Percentiles rank a stretch among this genome's conserved stretches.
These are phyloP conservation scores for Dendrobium catenatum DNA, from an alignment of 106 monocot species.

Conservation along the genomic window DNA sequence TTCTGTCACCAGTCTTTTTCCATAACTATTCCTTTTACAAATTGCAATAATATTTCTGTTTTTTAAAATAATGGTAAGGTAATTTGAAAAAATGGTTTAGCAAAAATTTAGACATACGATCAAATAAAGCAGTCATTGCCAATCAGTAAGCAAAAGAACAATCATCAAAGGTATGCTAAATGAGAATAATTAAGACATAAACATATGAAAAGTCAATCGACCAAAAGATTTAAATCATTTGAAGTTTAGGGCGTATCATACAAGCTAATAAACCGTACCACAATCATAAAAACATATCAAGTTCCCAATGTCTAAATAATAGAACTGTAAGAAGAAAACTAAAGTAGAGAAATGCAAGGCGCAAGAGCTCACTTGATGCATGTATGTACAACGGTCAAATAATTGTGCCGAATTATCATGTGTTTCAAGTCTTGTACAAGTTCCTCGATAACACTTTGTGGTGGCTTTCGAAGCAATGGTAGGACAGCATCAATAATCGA, in stretches of 20 bases:
- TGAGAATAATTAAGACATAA: not conserved
- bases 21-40: not conserved
- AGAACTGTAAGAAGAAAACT: not conserved
- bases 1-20: not conserved
- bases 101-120: not conserved
- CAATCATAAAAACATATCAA: not conserved
- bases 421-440: conserved; percentile 91
- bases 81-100: not conserved
- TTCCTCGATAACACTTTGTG: conserved; percentile 70
- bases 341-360: not conserved
- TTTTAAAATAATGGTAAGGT: not conserved
- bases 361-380: conserved; percentile 61
- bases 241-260: not conserved
- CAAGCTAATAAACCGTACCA: not conserved
- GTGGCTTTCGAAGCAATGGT: conserved; percentile 85
- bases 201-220: not conserved
- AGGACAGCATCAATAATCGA: conserved; percentile 86
- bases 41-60: not conserved
- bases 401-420: conserved; percentile 93
- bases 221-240: not conserved
- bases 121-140: not conserved
- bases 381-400: conserved; percentile 89
- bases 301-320: not conserved
- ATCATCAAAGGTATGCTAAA: not conserved
- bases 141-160: not conserved